Conservation (phyloP, 2,329 filamentous ascomycete species). For the Diaporthe sp. region DNA sequence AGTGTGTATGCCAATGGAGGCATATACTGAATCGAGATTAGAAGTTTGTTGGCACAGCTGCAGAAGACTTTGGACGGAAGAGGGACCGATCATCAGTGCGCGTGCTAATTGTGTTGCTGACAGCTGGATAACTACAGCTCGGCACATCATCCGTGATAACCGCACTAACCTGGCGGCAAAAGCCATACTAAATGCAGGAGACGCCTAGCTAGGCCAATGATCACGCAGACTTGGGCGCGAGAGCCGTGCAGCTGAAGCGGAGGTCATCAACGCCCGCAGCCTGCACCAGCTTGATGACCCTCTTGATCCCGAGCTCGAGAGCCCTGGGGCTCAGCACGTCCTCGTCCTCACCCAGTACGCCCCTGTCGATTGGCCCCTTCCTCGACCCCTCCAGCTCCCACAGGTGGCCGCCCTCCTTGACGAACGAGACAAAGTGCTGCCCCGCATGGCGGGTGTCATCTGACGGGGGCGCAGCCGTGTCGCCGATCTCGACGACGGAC, state of each 20-base stretch:
- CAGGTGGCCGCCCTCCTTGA: conserved; percentile 74
- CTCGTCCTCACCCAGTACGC: conserved; percentile 66
- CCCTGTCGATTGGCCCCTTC: conserved; percentile 80
- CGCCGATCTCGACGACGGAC: conserved; percentile 76
- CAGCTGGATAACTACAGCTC: neutral
- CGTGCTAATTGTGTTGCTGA: neutral
- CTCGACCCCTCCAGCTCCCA: conserved; percentile 86
- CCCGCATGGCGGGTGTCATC: conserved; percentile 69
- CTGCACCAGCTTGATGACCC: conserved; percentile 57
- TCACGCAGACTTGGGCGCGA: conserved; percentile 48
- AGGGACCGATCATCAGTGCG: neutral
- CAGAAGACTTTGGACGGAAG: neutral
- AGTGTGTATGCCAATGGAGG: neutral
- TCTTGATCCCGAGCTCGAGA: conserved; percentile 70
- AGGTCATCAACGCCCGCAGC: conserved; percentile 51
- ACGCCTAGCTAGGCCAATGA: neutral
- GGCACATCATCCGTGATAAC: neutral
- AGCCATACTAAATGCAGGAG: neutral
- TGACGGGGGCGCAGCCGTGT: conserved; percentile 74
- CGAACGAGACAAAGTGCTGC: conserved; percentile 86
- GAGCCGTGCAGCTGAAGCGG: conserved; percentile 56
- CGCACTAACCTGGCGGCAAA: neutral
- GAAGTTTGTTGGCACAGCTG: neutral
- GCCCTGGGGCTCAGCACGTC: conserved; percentile 77
- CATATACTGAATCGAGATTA: neutral